Base-by-base conservation (phyloP, 176 grass and related monocot genomes). In the Phyllostachys edulis region DNA sequence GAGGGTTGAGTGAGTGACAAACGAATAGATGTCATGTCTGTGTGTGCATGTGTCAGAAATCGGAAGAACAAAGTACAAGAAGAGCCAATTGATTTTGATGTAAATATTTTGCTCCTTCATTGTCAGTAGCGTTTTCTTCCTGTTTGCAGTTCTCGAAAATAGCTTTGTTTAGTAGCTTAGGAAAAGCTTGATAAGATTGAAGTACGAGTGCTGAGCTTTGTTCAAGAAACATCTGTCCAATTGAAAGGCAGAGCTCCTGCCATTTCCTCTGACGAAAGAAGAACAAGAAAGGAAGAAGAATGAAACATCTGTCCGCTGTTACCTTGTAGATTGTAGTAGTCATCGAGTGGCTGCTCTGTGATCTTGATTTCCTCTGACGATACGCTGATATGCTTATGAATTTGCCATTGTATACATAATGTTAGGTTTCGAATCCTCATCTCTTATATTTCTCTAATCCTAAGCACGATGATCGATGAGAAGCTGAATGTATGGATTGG, bases 1-100 rank as follows among this genome's bases (percentile, higher is more conserved):
- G 44, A 55, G 12, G 37, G 8, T 52, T 17, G n/a, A 46, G 24
- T 17, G n/a, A 37, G 37, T 68, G 83, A 29, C 62, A 37, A 20
- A 52, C 63, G 76, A 52, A 71, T 1, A 63, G 24, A 15, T 63
- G 26, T 2, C 5, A 15, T 63, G 26, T 2, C 5, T 29, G 14
- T 15, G 56, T 32, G 61, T 79, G 9, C 17, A 21, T 47, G 17
- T 51, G 26, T 62, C 29, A n/a, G 29, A 45, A 29, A 81, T 47
- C 57, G 7, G 34, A 78, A 83, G 44, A 64, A 71, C 20, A 36
- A 29, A 39, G 45, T 26, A 72, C 42, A 41, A 72, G 42, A 63
- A 54, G 15, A 80, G 42, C 66, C 75, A 32, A 51, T 40, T 34
- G 20, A 21, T 52, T 83, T 47, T 32, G 52, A 40, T 78, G 80